Evolutionary conservation across 2,329 filamentous ascomycete species (phyloP).

Genomic region (Penicillium sp.): DNA sequence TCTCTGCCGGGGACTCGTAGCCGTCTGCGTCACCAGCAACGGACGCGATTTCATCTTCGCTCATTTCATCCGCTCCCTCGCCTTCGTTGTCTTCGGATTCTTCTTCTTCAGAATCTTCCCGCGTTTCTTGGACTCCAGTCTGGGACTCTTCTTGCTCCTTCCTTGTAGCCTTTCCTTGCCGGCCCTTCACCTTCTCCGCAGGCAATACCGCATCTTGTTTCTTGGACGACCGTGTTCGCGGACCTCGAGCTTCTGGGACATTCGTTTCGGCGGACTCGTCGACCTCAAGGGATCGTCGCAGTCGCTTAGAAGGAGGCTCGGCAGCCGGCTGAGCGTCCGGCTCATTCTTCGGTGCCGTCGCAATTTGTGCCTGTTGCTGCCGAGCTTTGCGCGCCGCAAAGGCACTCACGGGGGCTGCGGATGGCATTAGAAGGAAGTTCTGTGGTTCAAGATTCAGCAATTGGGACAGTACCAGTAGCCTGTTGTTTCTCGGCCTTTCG

Average conservation of each 20-base stretch:
- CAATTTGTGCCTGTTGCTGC: constrained; percentile 32
- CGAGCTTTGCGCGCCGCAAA: constrained; percentile 44
- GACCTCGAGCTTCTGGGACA: constrained; percentile 10
- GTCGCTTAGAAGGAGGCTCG: constrained; percentile 38
- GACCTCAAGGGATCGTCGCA: constrained; percentile 30
- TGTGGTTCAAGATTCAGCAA: not conserved
- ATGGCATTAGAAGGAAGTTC: constrained; percentile 6
- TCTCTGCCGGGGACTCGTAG: constrained; percentile 33
- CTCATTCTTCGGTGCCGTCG: constrained; percentile 18
- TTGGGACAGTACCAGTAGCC: constrained; percentile 26
- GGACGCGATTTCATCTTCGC: constrained; percentile 24
- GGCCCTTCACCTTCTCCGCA: constrained; percentile 10
- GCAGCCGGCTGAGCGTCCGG: constrained; percentile 15
- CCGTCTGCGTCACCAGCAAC: constrained; percentile 28
- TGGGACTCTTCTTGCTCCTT: not conserved
- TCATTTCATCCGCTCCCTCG: constrained; percentile 19
- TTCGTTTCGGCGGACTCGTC: constrained; percentile 12
- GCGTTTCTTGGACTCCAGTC: not conserved
- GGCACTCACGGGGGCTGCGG: constrained; percentile 40
- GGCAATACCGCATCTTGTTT: constrained; percentile 17
- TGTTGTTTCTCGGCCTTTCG: constrained; percentile 41
- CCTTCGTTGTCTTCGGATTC: constrained; percentile 11
- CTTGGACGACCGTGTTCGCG: constrained; percentile 22
- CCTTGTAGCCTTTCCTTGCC: constrained; percentile 2
- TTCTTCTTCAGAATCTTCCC: constrained; percentile 16